Base-by-base conservation (phyloP, 1,284 basidiomycete genomes). In the Clitocybe nebularis region DNA sequence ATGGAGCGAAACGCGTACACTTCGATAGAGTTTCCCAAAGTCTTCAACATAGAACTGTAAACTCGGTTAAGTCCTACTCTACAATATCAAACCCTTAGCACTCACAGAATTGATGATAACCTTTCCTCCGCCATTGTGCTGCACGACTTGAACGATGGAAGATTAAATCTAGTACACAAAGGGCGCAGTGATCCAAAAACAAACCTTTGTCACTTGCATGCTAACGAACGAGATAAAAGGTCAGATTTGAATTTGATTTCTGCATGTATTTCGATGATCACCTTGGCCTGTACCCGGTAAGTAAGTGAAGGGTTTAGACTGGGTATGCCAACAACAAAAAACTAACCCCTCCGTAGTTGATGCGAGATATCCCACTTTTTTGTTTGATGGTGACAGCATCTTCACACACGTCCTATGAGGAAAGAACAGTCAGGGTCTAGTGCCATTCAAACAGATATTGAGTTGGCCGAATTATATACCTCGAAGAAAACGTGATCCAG, bases 321-420 rank as follows among this genome's bases (percentile, higher is more conserved):
- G n/a, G n/a, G n/a, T n/a, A n/a, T n/a, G n/a, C n/a, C n/a, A n/a
- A n/a, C 8, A 17, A 32, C 13, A 14, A 7, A 26, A 37, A 14
- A 58, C 64, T 51, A 54, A 65, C 64, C 22, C 67, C 67, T 41
- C 66, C 67, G 30, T 62, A 63, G 48, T 63, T 65, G 38, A 69
- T 66, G 42, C 42, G 58, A 25, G 63, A 66, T 9, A 57, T 61
- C 19, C 63, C 63, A 26, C 60, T 60, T 19, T 41, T 60, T 43
- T 68, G 65, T 45, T 67, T 68, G 58, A 69, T 62, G 3, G 48
- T 65, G 23, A 67, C 63, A 22, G 68, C 67, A 47, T 70, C 68
- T 49, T 71, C 68, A 46, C 67, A 69, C 16, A 71, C 67, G 46
- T 70, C 67, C 59, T 66, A 5, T 19, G 29, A 5, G n/a, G 25